Evolutionary conservation across 2,329 filamentous ascomycete species (phyloP).

Genomic region (Nigrograna mackinnonii): DNA sequence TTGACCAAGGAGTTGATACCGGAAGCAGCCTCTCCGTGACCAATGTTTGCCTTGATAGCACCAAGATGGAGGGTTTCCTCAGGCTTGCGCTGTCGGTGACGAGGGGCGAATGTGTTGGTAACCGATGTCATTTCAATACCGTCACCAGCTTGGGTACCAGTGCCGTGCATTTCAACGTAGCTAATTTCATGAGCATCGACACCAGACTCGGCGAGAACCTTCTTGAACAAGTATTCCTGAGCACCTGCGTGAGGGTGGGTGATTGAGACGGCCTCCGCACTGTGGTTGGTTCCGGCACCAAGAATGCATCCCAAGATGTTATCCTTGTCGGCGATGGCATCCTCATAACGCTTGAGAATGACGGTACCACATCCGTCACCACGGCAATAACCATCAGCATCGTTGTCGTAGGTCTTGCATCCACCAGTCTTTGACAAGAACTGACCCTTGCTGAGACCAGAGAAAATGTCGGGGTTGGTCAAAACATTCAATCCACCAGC

Average conservation of each 20-base stretch:
- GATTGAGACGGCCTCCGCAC: conserved; percentile 78
- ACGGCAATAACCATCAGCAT: conserved; percentile 81
- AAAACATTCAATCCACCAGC: conserved; percentile 78
- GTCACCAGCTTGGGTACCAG: conserved; percentile 84
- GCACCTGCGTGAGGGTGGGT: conserved; percentile 80
- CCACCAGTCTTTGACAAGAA: conserved; percentile 77
- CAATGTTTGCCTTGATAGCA: conserved; percentile 60
- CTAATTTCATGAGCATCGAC: conserved; percentile 76
- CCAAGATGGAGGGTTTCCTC: conserved; percentile 57
- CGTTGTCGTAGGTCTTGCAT: conserved; percentile 81
- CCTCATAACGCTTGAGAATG: conserved; percentile 77
- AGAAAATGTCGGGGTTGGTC: conserved; percentile 81
- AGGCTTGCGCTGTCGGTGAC: conserved; percentile 51
- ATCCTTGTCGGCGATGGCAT: conserved; percentile 77
- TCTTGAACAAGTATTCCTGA: conserved; percentile 71
- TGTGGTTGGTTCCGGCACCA: conserved; percentile 79
- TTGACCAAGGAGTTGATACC: conserved; percentile 59
- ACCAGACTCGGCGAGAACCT: conserved; percentile 72
- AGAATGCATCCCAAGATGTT: conserved; percentile 73
- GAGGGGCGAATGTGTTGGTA: conserved; percentile 63
- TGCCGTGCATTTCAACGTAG: conserved; percentile 90
- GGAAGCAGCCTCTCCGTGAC: conserved; percentile 58
- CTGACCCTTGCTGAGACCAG: conserved; percentile 74
- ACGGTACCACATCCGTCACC: conserved; percentile 76
- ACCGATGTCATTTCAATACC: conserved; percentile 82